A percentile compares a stretch with the other conserved stretches of the same genome.
Evolutionary conservation across 1,139 yeast genomes (phyloP).

Genomic region (Yamadazyma trypodendri): DNA sequence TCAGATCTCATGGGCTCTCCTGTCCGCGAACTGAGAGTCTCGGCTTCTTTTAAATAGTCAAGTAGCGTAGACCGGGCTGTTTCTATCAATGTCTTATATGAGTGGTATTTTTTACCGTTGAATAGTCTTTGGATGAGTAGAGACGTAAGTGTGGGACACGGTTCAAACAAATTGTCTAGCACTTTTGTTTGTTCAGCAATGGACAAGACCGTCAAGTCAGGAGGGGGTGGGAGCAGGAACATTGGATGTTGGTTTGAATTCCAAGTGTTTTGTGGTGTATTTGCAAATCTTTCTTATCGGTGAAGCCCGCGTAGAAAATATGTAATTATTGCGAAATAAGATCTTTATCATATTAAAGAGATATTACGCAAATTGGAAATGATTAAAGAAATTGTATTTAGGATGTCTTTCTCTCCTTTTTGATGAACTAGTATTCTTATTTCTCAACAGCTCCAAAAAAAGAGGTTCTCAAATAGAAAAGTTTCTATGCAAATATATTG

Average conservation of each 20-base stretch:
- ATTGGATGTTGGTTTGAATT: constrained; percentile 1
- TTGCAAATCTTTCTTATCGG: constrained; percentile 1
- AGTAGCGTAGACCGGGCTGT: constrained; percentile 39
- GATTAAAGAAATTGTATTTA: too few relatives aligned
- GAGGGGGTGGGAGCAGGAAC: constrained; percentile 23
- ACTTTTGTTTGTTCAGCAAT: constrained; percentile 27
- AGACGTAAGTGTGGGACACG: constrained; percentile 53
- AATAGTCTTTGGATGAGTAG: constrained; percentile 39
- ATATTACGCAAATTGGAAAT: too few relatives aligned
- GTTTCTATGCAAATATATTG: constrained; percentile 2
- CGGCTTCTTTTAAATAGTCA: constrained; percentile 25
- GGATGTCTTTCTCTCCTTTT: too few relatives aligned
- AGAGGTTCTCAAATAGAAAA: too few relatives aligned
- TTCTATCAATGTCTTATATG: constrained; percentile 55
- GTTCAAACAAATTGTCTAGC: constrained; percentile 64
- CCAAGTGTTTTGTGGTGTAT: too few relatives aligned
- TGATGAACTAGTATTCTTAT: too few relatives aligned
- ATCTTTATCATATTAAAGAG: too few relatives aligned
- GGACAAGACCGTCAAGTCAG: constrained; percentile 19
- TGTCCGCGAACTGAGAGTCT: constrained; percentile 19
- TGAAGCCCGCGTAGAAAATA: constrained; percentile 2
- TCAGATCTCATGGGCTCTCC: constrained; percentile 24
- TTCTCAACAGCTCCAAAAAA: neutral
- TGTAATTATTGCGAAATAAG: too few relatives aligned
- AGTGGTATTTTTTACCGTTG: constrained; percentile 13